Evolutionary conservation across 371 early-diverging fungal species (phyloP), one percentile per base, ranked within the genome.

Genomic region (Paraphysoderma sedebokerense): DNA sequence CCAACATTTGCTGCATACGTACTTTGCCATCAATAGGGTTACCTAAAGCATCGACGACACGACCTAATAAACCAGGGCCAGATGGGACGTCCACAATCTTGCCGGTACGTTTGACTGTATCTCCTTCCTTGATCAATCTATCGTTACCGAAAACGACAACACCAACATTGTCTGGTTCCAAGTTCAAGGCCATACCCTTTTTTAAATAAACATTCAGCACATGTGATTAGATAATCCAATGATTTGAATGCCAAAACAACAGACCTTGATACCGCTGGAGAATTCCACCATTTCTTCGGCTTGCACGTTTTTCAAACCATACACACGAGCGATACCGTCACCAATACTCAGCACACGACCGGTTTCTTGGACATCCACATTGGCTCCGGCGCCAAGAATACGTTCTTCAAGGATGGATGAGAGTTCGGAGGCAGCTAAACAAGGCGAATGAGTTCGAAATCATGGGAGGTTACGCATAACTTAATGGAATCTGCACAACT

Each of bases 261-360:
- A 27, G 66, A 81, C 86, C 82, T 85, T 87, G 51, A 95, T 72
- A 65, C 95, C 95, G 63, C 82, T 82, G 60, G 89, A 87, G 79
- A 95, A 95, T 61, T 95, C 92, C 63, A 92, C 93, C 92, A 95
- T 92, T 76, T 95, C 95, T 72, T 95, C 95, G 63, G 95, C 92
- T 74, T 95, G 92, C 61, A 79, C 78, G 71, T 95, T 95, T 77
- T 85, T 87, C 65, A 95, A 75, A 52, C 95, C 95, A 51, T 90
- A 92, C 56, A 95, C 91, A 81, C 92, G 90, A 55, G 93, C 95
- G 72, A 95, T 92, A 89, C 95, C 95, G 72, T 92, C 93, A 79
- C 93, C 92, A 60, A 93, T 87, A 62, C 91, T 89, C 65, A 93
- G 71, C 51, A 93, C 93, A 60, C 92, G 85, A 51, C 93, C 93